Conservation (phyloP, 768 basidiomycete genomes). For the Tylopilus balloui region DNA sequence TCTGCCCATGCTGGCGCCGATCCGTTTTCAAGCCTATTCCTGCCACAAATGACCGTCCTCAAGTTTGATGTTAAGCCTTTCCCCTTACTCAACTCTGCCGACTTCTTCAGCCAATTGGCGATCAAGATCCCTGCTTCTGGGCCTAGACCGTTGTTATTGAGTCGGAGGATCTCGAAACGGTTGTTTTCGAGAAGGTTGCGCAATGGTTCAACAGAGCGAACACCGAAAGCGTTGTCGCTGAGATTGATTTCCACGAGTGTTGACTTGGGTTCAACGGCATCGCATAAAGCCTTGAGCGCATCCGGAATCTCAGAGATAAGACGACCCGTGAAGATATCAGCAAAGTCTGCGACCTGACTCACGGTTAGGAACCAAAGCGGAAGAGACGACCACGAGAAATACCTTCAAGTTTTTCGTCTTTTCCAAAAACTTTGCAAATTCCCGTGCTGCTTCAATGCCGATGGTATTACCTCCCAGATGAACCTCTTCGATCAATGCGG, state of each 20-base stretch:
- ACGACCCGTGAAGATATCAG: conserved; percentile 97
- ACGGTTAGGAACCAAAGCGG: conserved; percentile 3
- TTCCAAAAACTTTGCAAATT: conserved; percentile 74
- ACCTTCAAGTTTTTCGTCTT: conserved; percentile 71
- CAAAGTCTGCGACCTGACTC: conserved; percentile 86
- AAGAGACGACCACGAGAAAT: neutral
- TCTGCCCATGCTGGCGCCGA: conserved; percentile 79
- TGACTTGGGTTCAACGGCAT: conserved; percentile 75
- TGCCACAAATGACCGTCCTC: conserved; percentile 81
- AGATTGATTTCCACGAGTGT: conserved; percentile 86
- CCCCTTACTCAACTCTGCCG: conserved; percentile 62
- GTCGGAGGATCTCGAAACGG: conserved; percentile 71
- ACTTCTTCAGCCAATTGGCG: conserved; percentile 76
- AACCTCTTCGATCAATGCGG: conserved; percentile 73
- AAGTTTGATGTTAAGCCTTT: conserved; percentile 71
- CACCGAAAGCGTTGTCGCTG: conserved; percentile 95
- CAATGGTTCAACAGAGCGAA: conserved; percentile 90
- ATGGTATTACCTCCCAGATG: conserved; percentile 93
- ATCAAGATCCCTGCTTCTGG: conserved; percentile 83
- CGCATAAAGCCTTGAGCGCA: conserved; percentile 84
- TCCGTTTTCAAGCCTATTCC: conserved; percentile 93
- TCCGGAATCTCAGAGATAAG: conserved; percentile 92
- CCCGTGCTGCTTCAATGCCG: conserved; percentile 84
- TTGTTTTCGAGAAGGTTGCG: conserved; percentile 85
- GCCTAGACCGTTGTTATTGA: conserved; percentile 97